Base-by-base conservation (phyloP, 495 filamentous ascomycete genomes). In the Pyrenula massariospora region DNA sequence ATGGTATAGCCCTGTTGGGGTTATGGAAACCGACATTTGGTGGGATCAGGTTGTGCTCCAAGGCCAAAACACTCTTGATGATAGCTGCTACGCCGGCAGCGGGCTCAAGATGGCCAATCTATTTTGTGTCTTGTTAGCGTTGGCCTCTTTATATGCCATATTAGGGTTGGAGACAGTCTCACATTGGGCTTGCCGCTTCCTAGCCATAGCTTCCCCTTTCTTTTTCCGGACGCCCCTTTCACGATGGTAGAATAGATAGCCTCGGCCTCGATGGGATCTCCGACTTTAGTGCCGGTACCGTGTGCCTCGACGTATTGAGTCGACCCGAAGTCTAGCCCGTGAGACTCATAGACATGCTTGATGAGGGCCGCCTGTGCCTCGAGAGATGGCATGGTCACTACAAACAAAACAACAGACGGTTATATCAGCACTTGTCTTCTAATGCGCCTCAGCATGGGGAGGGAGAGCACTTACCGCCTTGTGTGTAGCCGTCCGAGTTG, bases 41-140 rank as follows among this genome's bases (percentile, higher is more conserved):
- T 0, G 77, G 73, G 11, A 81, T 66, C 0, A 59, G 52, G n/a
- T 55, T 57, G 50, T 78, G 65, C 55, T 70, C 67, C 56, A 84
- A 66, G 24, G 73, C 67, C 24, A 75, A 59, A 1, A 73, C 63
- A 3, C 74, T 73, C 64, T 81, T 82, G 2, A 84, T 54, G 1
- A 82, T 22, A 1, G 74, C 78, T 1, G 80, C 80, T 53, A 81
- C 57, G 12, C 78, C 78, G 1, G 66, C 61, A 0, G 68, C 69
- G 0, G 63, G 57, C 55, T 77, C 76, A 0, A 63, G 50, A 55
- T 69, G 67, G 0, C 67, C 65, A 3, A 69, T n/a, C n/a, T n/a
- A n/a, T n/a, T n/a, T n/a, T n/a, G n/a, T n/a, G n/a, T n/a, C n/a
- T n/a, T n/a, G n/a, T n/a, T n/a, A n/a, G n/a, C n/a, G n/a, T n/a